Conservation (phyloP, 768 basidiomycete genomes). For the Tulasnella sp. region DNA sequence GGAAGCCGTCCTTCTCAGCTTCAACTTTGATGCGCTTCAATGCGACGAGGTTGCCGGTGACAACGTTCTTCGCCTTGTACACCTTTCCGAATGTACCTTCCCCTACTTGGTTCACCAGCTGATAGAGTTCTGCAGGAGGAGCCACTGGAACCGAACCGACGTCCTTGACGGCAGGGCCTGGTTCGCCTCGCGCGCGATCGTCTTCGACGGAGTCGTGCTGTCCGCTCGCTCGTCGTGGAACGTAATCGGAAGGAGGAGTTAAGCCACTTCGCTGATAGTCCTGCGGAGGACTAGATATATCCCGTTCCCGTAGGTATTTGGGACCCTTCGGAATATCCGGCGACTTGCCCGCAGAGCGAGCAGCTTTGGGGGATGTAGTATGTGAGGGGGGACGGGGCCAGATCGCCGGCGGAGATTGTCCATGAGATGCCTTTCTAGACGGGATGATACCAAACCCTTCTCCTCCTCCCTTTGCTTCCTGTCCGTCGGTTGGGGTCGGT, state of each 20-base stretch:
- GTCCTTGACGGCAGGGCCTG: not conserved
- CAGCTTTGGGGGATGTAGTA: not conserved
- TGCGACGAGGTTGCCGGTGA: conserved; percentile 75
- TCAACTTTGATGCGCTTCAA: conserved; percentile 98
- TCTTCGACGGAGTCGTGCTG: conserved; percentile 1
- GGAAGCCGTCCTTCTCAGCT: conserved; percentile 94
- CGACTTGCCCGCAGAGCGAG: not conserved
- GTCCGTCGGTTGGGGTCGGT: not conserved
- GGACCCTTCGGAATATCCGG: not conserved
- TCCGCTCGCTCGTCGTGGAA: not conserved
- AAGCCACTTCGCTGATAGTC: not conserved
- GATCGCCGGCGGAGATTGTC: not conserved
- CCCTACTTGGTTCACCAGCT: conserved; percentile 88
- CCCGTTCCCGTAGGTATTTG: not conserved
- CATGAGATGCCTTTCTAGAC: not conserved
- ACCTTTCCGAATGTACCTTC: conserved; percentile 99
- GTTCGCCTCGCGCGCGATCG: not conserved
- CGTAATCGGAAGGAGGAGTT: not conserved
- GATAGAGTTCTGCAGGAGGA: conserved; percentile 59
- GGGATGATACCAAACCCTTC: conserved; percentile 18
- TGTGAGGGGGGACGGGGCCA: not conserved
- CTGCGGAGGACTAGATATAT: not conserved
- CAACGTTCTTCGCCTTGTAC: conserved; percentile 85
- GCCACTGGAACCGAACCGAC: not conserved
- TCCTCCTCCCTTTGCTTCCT: conserved; percentile 6